Evolutionary conservation across 345 rosid genomes (phyloP).

Genomic region (Cardamine resedifolia): DNA sequence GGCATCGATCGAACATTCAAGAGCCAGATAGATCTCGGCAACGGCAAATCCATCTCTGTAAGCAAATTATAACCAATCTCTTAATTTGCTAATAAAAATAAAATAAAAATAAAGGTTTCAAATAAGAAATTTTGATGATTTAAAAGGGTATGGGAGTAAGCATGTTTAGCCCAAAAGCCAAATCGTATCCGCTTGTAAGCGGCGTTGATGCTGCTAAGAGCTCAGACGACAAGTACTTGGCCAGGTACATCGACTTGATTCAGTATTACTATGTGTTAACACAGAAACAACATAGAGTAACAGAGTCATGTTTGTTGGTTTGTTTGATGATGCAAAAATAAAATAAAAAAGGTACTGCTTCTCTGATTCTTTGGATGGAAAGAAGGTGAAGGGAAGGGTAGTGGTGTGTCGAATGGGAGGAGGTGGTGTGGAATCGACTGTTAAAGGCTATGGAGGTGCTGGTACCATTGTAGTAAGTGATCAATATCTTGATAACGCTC

Average conservation of each 20-base stretch:
- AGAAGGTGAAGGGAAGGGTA: conserved; percentile 73
- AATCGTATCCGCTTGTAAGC: conserved; percentile 62
- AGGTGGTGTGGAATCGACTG: conserved; percentile 62
- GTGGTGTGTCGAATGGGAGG: conserved; percentile 51
- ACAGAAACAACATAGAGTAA: background rate
- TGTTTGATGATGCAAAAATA: background rate
- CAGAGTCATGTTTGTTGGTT: background rate
- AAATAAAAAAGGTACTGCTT: conserved; percentile 52
- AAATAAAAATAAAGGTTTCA: background rate
- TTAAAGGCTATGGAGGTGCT: conserved; percentile 62
- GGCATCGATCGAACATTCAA: conserved; percentile 68
- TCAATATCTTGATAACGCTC: conserved; percentile 66
- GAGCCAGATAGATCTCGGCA: conserved; percentile 66
- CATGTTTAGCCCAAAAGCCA: conserved; percentile 53
- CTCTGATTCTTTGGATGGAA: conserved; percentile 55
- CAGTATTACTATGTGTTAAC: background rate
- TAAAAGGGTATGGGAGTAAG: conserved; percentile 68
- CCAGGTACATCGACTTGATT: conserved; percentile 41
- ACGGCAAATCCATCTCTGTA: conserved; percentile 58
- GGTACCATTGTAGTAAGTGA: conserved; percentile 55
- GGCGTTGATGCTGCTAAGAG: conserved; percentile 63
- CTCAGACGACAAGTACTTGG: conserved; percentile 37
- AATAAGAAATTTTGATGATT: background rate
- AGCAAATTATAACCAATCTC: conserved; percentile 11
- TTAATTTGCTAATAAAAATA: too few species aligned